Evolutionary conservation across 2,329 filamentous ascomycete genomes (phyloP).

Genomic region (Colletotrichum liaoningense): DNA sequence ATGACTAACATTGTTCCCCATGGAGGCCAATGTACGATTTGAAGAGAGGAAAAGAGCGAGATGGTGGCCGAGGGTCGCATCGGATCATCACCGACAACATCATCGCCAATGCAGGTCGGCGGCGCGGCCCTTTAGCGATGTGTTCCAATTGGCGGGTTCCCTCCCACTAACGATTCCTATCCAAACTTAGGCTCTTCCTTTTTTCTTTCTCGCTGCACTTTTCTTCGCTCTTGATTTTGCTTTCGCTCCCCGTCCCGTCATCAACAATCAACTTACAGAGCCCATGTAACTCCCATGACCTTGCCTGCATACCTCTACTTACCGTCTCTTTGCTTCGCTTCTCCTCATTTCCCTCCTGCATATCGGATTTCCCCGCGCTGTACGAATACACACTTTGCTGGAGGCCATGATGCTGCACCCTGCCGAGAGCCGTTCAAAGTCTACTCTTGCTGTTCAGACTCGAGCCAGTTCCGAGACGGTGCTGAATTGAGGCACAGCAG

Average conservation of each 20-base stretch:
- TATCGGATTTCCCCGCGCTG: neutral
- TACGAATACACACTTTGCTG: slow-evolving; percentile 3
- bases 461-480: neutral
- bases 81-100: slow-evolving; percentile 32
- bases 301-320: neutral
- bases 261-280: neutral
- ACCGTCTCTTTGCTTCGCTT: neutral
- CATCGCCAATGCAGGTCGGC: slow-evolving; percentile 29
- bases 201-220: neutral
- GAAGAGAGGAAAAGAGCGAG: neutral
- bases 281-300: slow-evolving; percentile 9
- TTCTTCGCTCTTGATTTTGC: neutral
- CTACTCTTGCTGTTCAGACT: neutral
- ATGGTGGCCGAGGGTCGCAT: neutral
- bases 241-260: neutral
- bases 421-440: neutral
- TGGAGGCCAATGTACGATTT: neutral
- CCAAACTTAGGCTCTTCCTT: slow-evolving; percentile 14
- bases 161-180: slow-evolving; percentile 19
- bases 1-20: neutral
- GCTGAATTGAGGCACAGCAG: neutral
- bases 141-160: slow-evolving; percentile 15
- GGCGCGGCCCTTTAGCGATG: slow-evolving; percentile 22
- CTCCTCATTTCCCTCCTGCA: slow-evolving; percentile 17
- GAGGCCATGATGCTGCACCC: neutral